Conservation (phyloP, 1,139 yeast genomes). For the Protomyces lactucae-debilis region DNA sequence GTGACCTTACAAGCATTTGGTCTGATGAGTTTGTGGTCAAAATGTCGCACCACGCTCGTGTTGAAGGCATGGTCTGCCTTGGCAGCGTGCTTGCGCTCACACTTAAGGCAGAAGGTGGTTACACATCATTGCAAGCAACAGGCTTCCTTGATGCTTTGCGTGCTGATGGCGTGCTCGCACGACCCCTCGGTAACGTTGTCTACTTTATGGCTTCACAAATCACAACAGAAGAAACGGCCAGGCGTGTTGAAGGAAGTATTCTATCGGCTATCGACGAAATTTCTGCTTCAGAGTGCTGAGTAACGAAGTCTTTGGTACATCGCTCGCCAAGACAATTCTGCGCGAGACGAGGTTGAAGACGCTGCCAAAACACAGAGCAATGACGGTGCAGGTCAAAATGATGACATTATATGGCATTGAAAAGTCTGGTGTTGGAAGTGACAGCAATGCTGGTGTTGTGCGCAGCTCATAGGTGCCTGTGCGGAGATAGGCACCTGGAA, state of each 20-base stretch:
- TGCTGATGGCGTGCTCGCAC: slow-evolving; percentile 12
- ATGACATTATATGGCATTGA: slow-evolving; percentile 99
- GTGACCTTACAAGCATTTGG: slow-evolving; percentile 36
- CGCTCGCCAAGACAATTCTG: slow-evolving; percentile 48
- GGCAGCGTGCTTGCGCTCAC: slow-evolving; percentile 36
- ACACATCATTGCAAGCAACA: slow-evolving; percentile 7
- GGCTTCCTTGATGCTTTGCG: slow-evolving; percentile 2
- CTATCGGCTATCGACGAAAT: neutral
- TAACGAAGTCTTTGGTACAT: neutral
- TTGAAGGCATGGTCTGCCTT: slow-evolving; percentile 35
- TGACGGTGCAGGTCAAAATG: slow-evolving; percentile 84
- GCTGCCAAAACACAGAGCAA: slow-evolving; percentile 88
- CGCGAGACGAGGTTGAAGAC: slow-evolving; percentile 73
- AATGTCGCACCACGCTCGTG: slow-evolving; percentile 31
- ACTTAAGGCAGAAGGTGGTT: slow-evolving; percentile 30
- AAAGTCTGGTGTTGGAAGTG: slow-evolving; percentile 95
- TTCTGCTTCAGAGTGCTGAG: neutral
- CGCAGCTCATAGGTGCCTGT: slow-evolving; percentile 54
- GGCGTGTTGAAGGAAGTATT: neutral
- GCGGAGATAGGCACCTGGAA: slow-evolving; percentile 58
- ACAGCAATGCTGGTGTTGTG: slow-evolving; percentile 76
- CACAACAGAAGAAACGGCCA: slow-evolving; percentile 1
- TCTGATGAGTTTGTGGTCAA: slow-evolving; percentile 31
- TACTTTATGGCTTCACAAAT: slow-evolving; percentile 26
- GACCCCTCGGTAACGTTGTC: slow-evolving; percentile 27